A percentile compares a stretch with the other conserved stretches of the same genome.
phyloP scores from a whole-genome alignment of 2,329 filamentous ascomycete genomes.

The Sporothrix schenckii region DNA sequence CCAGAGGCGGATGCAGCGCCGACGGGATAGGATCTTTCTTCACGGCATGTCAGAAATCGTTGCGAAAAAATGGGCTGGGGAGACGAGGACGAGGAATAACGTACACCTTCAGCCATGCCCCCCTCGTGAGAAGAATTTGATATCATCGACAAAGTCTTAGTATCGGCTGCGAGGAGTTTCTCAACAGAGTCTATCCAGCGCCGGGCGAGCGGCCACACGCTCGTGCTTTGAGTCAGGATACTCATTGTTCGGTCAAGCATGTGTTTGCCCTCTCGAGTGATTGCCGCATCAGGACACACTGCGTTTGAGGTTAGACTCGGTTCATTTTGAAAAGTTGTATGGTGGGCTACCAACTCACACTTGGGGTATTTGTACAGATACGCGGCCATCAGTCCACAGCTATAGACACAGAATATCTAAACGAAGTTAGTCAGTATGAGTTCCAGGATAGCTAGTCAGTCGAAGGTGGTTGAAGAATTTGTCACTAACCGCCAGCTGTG shows the following conservation, averaged over 20 bases:
- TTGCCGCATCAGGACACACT: conserved; percentile 49
- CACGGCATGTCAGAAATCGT: neutral
- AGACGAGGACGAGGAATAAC: conserved; percentile 25
- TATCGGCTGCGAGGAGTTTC: conserved; percentile 48
- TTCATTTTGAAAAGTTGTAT: neutral
- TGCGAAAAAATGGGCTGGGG: neutral
- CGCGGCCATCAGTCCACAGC: conserved; percentile 53
- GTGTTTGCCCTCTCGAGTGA: conserved; percentile 47
- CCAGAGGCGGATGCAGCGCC: conserved; percentile 35
- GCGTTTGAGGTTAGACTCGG: neutral
- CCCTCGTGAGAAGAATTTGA: conserved; percentile 43
- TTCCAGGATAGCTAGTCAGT: neutral
- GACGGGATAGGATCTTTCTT: conserved; percentile 39
- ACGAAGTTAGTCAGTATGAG: neutral
- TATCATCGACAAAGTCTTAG: conserved; percentile 44
- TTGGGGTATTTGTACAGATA: conserved; percentile 53
- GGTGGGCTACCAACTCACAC: conserved; percentile 26
- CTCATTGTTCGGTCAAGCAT: conserved; percentile 51
- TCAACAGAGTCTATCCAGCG: conserved; percentile 54
- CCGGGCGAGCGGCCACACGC: conserved; percentile 55
- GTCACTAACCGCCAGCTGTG: conserved; percentile 52
- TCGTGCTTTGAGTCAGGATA: conserved; percentile 52
- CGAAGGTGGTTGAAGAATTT: too few relatives aligned
- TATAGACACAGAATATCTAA: conserved; percentile 56
- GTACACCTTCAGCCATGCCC: conserved; percentile 54